These are phyloP conservation scores for Bromus sterilis DNA, from an alignment of 176 grass and related monocot genomes.

Conservation along the genomic window DNA sequence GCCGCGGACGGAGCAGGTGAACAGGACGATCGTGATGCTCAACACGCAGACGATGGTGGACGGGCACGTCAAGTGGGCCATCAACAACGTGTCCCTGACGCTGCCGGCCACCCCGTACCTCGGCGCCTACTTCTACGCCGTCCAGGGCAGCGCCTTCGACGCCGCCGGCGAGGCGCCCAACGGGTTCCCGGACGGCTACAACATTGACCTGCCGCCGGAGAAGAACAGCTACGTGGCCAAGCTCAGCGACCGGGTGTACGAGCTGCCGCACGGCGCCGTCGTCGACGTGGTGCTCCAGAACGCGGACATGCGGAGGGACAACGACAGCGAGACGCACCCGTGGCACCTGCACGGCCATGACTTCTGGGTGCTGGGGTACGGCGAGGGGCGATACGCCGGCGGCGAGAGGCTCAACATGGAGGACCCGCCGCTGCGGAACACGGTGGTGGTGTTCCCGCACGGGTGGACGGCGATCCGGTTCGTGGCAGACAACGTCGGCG, in stretches of 20 bases:
- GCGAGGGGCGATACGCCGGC: conserved; percentile 30
- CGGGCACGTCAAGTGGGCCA: conserved; percentile 3
- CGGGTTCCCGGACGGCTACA: background rate
- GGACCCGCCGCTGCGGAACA: conserved; percentile 76
- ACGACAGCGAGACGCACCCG: conserved; percentile 65
- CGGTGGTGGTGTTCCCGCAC: conserved; percentile 58
- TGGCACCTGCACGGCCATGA: conserved; percentile 86
- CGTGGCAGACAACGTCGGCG: conserved; percentile 62
- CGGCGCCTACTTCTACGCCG: background rate
- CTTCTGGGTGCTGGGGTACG: conserved; percentile 88
- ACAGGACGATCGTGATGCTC: conserved; percentile 18
- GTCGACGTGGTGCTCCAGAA: conserved; percentile 80
- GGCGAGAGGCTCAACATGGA: conserved; percentile 25
- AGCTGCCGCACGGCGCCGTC: background rate
- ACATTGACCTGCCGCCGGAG: background rate
- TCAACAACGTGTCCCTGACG: conserved; percentile 26
- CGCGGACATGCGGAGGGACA: conserved; percentile 27
- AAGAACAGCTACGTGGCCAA: background rate
- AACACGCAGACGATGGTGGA: conserved; percentile 1
- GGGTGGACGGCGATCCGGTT: conserved; percentile 67
- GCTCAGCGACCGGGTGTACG: conserved; percentile 9
- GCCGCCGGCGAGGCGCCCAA: background rate
- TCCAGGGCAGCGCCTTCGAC: conserved; percentile 4
- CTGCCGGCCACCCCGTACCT: conserved; percentile 35
- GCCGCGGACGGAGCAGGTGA: too few relatives aligned